These are phyloP conservation scores for Nyssa sinensis DNA, from an alignment of 148 eudicot species.

Conservation along the genomic window DNA sequence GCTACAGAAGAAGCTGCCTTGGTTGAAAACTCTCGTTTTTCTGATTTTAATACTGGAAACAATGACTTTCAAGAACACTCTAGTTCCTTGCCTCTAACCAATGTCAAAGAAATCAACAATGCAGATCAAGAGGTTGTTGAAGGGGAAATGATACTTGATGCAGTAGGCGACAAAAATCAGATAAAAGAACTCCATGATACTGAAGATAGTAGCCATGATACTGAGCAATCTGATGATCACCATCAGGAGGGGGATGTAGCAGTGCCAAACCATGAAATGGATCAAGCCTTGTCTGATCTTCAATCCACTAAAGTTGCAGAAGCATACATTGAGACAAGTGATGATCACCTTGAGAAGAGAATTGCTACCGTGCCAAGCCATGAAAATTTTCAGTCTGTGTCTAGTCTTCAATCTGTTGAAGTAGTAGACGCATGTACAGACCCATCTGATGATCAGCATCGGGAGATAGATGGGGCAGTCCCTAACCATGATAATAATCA, in stretches of 20 bases:
- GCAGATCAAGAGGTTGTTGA: slow-evolving; percentile 20
- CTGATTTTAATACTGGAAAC: slow-evolving; percentile 18
- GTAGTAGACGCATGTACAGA: slow-evolving; percentile 3
- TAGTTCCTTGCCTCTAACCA: no score
- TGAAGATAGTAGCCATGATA: slow-evolving; percentile 9
- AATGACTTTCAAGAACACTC: no score
- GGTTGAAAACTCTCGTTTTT: slow-evolving; percentile 29
- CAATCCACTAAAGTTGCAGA: slow-evolving; percentile 6
- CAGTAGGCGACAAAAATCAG: no score
- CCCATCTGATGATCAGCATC: slow-evolving; percentile 13
- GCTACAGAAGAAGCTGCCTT: slow-evolving; percentile 15
- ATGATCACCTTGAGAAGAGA: background rate
- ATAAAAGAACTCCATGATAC: slow-evolving; percentile 15
- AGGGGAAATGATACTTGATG: no score
- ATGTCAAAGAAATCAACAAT: slow-evolving; percentile 15
- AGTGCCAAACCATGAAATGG: background rate
- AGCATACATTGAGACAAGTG: slow-evolving; percentile 13
- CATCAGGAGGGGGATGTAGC: slow-evolving; percentile 15
- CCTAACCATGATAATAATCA: slow-evolving; percentile 11
- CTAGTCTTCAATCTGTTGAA: slow-evolving; percentile 7
- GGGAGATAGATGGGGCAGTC: background rate
- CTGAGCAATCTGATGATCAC: slow-evolving; percentile 6
- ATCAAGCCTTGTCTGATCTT: background rate
- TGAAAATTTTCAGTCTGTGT: background rate
- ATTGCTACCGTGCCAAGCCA: slow-evolving; percentile 4